These are phyloP conservation scores for Hygrocybe punicea DNA, from an alignment of 768 basidiomycete species.

Conservation along the genomic window DNA sequence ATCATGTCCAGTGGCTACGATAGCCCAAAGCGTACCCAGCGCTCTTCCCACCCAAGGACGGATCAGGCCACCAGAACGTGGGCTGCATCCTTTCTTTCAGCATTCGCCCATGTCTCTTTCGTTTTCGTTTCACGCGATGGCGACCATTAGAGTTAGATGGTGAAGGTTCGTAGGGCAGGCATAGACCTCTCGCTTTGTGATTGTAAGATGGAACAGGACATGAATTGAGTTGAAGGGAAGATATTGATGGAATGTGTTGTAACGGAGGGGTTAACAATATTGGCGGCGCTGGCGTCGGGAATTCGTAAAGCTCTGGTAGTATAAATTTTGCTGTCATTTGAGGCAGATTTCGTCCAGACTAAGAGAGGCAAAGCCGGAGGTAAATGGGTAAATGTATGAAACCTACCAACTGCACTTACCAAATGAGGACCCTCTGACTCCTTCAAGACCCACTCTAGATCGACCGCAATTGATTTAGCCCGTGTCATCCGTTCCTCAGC, in stretches of 20 bases:
- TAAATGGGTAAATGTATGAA: background rate
- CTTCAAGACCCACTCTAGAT: slow-evolving; percentile 29
- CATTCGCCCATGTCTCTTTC: background rate
- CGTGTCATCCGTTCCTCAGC: slow-evolving; percentile 42
- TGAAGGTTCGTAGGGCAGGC: slow-evolving; percentile 14
- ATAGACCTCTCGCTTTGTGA: slow-evolving; percentile 15
- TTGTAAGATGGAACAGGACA: slow-evolving; percentile 2
- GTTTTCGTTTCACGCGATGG: background rate
- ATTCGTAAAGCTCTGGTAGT: background rate
- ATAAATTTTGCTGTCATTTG: slow-evolving; percentile 9
- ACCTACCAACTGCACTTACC: slow-evolving; percentile 14
- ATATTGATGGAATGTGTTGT: slow-evolving; percentile 26
- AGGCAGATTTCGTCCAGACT: background rate
- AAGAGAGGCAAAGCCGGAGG: background rate
- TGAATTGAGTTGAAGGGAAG: slow-evolving; percentile 37
- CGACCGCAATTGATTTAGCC: slow-evolving; percentile 42
- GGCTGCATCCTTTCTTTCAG: slow-evolving; percentile 31
- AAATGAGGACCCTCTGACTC: slow-evolving; percentile 19
- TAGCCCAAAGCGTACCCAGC: slow-evolving; percentile 45
- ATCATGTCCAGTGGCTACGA: background rate
- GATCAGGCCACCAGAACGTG: slow-evolving; percentile 42
- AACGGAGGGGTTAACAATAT: slow-evolving; percentile 35
- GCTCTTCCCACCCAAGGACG: slow-evolving; percentile 36
- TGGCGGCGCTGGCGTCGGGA: slow-evolving; percentile 13
- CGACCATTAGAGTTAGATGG: background rate